phyloP scores from a whole-genome alignment of 2,329 filamentous ascomycete species.

The Alternaria sp. region DNA sequence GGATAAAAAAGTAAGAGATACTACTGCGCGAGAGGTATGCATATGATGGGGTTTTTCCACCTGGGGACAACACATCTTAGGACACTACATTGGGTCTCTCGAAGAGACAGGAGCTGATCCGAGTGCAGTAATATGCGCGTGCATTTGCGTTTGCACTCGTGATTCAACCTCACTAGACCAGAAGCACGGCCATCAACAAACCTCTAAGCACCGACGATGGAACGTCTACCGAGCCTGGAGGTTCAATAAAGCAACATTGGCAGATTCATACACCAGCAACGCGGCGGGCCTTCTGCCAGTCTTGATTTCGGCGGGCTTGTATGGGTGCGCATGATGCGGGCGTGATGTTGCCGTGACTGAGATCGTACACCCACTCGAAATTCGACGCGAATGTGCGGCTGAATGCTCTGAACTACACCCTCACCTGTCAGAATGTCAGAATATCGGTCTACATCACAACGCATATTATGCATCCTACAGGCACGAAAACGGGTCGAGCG shows the following conservation, averaged over 20 bases:
- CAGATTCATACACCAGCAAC: not conserved
- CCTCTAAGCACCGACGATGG: not conserved
- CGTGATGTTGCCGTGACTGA: not conserved
- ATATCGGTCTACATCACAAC: not conserved
- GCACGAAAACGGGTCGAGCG: rapidly evolving
- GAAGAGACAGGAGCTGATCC: not conserved
- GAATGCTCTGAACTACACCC: not conserved
- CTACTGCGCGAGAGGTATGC: not conserved
- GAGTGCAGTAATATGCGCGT: not conserved
- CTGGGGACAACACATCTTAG: not conserved
- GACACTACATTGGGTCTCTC: not conserved
- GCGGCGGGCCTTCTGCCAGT: not conserved
- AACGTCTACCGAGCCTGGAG: not conserved
- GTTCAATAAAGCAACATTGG: not conserved
- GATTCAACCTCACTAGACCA: not conserved
- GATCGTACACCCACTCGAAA: not conserved
- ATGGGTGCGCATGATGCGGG: not conserved
- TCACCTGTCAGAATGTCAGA: not conserved
- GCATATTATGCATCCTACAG: not conserved
- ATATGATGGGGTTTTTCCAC: not conserved
- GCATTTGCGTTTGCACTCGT: not conserved
- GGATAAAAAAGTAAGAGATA: not conserved
- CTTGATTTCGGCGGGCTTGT: not conserved
- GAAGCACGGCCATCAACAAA: not conserved
- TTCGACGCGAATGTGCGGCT: not conserved